Base-by-base conservation (phyloP, 306 rosid species). In the Malus asiatica region DNA sequence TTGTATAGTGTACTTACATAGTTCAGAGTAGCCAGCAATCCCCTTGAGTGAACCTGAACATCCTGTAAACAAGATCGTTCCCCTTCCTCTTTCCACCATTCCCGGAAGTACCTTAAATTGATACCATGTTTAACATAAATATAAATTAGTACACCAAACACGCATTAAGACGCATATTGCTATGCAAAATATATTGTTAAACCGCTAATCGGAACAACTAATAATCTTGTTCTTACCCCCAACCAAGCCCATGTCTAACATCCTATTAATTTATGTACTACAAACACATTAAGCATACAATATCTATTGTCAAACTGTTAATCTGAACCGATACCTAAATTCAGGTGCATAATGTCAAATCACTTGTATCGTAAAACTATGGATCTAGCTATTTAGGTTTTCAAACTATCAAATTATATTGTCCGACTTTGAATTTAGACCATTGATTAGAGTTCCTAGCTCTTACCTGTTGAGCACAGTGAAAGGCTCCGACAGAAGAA, bases 41-140 rank as follows among this genome's bases (percentile, higher is more conserved):
- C 97, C 97, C 25, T 72, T 86, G 4, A 95, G 84, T 52, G 99
- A 95, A 76, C 97, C 92, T 6, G 97, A 90, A 29, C 97, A 95
- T 11, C 97, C 99, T 0, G 97, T 89, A 67, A 95, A 95, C 23
- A 95, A 86, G 88, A 95, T 92, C 3, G 99, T 95, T 6, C 99
- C 99, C 35, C 68, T 90, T 76, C 99, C 96, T 82, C 92, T 90
- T 74, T 92, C 97, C 27, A 95, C 93, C 99, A 95, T 95, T 1
- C 92, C 91, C 13, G 97, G 96, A 68, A 92, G 85, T 61, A 95
- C 97, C 98, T 93, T 75, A n/a, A 3, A 64, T 51, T 48, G 5
- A 30, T 27, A 6, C 22, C 69, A 64, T 30, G 18, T 53, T 52
- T 57, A 57, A 35, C 25, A 74, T 45, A 11, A 33, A 74, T 19